A percentile compares a stretch with the other conserved stretches of the same genome.
Conservation (phyloP, 352 stramenopile species). For the Pythium brassicae region DNA sequence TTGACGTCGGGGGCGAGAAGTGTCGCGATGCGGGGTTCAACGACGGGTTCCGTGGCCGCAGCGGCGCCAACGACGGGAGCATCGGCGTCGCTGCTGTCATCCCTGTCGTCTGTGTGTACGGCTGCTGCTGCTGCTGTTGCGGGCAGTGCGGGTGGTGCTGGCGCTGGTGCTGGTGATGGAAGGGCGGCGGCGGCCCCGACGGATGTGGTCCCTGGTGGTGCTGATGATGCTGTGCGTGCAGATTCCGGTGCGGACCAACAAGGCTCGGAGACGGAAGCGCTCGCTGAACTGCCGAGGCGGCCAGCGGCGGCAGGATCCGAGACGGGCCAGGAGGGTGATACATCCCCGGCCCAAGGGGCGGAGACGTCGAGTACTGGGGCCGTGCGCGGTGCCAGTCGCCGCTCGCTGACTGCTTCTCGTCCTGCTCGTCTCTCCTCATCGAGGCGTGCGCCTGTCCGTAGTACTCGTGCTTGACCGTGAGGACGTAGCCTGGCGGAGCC, state of each 20-base stretch:
- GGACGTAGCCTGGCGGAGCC: neutral
- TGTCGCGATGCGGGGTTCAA: neutral
- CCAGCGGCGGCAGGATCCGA: slow-evolving; percentile 9
- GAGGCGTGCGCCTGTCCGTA: slow-evolving; percentile 1
- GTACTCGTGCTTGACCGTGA: slow-evolving; percentile 2
- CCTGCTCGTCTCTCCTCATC: neutral
- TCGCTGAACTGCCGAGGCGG: neutral
- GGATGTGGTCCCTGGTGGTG: neutral
- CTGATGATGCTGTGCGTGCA: slow-evolving; percentile 3
- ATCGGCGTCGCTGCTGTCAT: neutral
- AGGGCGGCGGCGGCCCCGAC: neutral
- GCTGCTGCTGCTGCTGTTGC: slow-evolving; percentile 1
- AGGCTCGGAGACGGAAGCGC: slow-evolving; percentile 1
- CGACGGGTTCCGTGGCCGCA: neutral
- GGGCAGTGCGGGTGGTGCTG: slow-evolving; percentile 3
- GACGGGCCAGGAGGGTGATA: neutral
- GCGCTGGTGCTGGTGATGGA: neutral
- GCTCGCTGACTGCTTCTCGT: neutral
- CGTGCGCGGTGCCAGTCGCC: neutral
- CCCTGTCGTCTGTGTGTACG: too few species aligned
- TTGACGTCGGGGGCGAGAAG: neutral
- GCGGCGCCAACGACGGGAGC: slow-evolving; percentile 12
- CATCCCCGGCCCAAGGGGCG: neutral
- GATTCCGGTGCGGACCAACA: neutral
- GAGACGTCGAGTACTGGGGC: neutral